Evolutionary conservation across 225 moss, liverwort and hornwort species (phyloP).

Genomic region (Straminergon stramineum): DNA sequence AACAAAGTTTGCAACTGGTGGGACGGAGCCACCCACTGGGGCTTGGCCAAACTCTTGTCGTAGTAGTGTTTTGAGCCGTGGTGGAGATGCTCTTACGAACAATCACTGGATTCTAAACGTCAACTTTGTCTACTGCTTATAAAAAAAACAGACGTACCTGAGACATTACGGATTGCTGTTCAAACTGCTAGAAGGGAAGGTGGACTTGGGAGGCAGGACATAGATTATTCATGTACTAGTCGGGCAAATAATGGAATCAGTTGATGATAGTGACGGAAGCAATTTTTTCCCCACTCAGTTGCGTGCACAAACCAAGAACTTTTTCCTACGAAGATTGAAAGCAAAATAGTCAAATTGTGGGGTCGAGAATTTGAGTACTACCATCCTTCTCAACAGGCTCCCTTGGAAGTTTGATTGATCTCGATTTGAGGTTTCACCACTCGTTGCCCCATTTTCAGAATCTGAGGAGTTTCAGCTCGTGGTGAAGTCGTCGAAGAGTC

Average conservation of each 20-base stretch:
- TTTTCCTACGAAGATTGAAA: too few species aligned
- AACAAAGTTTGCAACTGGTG: too few species aligned
- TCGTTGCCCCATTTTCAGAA: neutral
- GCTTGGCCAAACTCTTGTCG: too few species aligned
- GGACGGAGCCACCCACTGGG: too few species aligned
- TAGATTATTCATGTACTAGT: neutral
- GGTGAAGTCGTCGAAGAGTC: neutral
- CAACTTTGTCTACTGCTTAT: neutral
- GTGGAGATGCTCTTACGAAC: neutral
- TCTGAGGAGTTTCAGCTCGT: neutral
- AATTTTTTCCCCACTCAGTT: neutral
- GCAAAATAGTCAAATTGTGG: too few species aligned
- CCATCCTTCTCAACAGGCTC: neutral
- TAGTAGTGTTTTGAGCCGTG: accelerated
- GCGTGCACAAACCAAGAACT: neutral
- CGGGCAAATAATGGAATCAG: neutral
- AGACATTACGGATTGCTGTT: neutral
- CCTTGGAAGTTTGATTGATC: too few species aligned
- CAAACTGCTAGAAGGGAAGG: neutral
- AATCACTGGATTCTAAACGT: neutral
- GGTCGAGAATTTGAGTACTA: too few species aligned
- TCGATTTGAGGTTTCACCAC: neutral
- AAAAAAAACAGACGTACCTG: neutral
- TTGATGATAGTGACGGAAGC: neutral
- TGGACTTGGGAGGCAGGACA: neutral